Percentiles rank a stretch among this genome's conserved stretches.
phyloP scores from a whole-genome alignment of 352 stramenopile genomes.

The Globisporangium yorkense region DNA sequence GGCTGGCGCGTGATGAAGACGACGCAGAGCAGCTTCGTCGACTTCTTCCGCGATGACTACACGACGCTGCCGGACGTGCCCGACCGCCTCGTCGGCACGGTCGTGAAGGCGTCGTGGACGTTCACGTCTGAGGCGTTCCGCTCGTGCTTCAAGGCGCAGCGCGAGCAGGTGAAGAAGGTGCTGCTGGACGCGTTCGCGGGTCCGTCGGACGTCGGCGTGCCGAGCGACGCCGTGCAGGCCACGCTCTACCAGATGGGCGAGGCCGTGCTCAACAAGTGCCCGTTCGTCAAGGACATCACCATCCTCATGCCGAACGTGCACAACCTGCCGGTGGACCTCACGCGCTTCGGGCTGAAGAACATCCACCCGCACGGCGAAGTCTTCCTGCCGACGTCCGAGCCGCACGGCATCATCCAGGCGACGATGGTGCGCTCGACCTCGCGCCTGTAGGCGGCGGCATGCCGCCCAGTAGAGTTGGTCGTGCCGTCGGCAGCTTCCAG shows the following conservation, averaged over 20 bases:
- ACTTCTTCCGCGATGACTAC: conserved; percentile 82
- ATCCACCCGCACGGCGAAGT: conserved; percentile 86
- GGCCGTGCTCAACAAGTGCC: conserved; percentile 59
- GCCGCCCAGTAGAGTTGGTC: neutral
- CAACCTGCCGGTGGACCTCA: conserved; percentile 83
- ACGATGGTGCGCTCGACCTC: conserved; percentile 63
- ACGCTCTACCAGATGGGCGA: conserved; percentile 87
- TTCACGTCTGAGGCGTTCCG: conserved; percentile 41
- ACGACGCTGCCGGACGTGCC: conserved; percentile 72
- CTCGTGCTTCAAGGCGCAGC: conserved; percentile 34
- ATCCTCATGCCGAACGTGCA: conserved; percentile 88
- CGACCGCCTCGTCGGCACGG: conserved; percentile 72
- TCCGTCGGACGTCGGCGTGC: conserved; percentile 66
- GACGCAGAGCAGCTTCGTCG: conserved; percentile 81
- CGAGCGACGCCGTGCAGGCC: conserved; percentile 74
- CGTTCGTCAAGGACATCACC: conserved; percentile 65
- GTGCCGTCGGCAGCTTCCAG: neutral
- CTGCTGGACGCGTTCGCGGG: conserved; percentile 77
- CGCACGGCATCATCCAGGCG: conserved; percentile 84
- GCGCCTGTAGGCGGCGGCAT: conserved; percentile 27
- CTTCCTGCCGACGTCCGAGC: conserved; percentile 82
- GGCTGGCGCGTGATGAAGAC: conserved; percentile 87
- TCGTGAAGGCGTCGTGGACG: conserved; percentile 70
- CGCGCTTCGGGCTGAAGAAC: conserved; percentile 81
- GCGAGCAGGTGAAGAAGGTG: conserved; percentile 52